Conservation (phyloP, 176 grass and related monocot species). For the Carex scoparia region DNA sequence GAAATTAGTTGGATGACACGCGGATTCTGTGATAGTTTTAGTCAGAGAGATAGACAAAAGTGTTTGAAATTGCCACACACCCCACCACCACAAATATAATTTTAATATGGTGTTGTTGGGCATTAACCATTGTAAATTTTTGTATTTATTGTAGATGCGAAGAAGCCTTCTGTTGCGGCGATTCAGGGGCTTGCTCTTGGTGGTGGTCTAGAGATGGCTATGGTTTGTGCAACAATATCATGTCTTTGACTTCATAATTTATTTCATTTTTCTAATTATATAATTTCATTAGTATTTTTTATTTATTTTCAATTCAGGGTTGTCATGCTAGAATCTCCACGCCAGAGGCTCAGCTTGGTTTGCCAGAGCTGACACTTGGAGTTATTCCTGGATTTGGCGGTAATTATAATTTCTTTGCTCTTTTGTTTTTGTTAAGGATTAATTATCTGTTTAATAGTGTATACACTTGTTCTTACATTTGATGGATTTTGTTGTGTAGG, state of each 20-base stretch:
- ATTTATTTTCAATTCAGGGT: slow-evolving; percentile 43
- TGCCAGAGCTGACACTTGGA: slow-evolving; percentile 91
- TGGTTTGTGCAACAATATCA: slow-evolving; percentile 44
- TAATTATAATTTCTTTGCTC: slow-evolving; percentile 24
- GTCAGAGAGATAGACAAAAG: background rate
- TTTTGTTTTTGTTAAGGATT: background rate
- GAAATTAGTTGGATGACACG: background rate
- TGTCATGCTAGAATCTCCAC: slow-evolving; percentile 97
- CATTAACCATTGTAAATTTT: background rate
- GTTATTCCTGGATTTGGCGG: slow-evolving; percentile 98
- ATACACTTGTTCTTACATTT: background rate
- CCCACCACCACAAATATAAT: background rate
- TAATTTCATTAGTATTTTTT: background rate
- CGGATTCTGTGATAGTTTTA: background rate
- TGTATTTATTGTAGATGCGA: slow-evolving; percentile 42
- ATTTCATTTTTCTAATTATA: background rate
- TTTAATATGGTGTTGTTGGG: background rate
- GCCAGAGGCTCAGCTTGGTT: slow-evolving; percentile 89
- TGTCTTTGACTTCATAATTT: background rate
- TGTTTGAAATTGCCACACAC: background rate
- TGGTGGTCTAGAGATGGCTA: slow-evolving; percentile 81
- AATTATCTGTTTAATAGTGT: background rate
- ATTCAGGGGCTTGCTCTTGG: slow-evolving; percentile 95
- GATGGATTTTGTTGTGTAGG: slow-evolving; percentile 39
- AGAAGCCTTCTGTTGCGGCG: slow-evolving; percentile 93